Percentiles rank a stretch among this genome's conserved stretches.
These are phyloP conservation scores for Penicillium cinerascens DNA, from an alignment of 495 filamentous ascomycete genomes.

Conservation along the genomic window DNA sequence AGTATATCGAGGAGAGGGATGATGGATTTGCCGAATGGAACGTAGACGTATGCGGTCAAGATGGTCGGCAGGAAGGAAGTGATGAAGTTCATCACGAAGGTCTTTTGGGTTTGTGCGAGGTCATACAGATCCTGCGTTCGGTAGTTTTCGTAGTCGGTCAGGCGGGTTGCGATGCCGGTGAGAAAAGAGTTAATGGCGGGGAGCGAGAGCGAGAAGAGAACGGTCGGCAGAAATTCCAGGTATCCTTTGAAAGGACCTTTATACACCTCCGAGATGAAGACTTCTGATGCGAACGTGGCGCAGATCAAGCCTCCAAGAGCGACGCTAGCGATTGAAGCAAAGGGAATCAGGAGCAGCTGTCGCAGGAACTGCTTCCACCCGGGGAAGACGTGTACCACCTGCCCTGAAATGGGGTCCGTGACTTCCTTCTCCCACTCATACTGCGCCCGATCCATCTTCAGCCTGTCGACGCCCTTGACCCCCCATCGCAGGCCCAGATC, in stretches of 20 bases:
- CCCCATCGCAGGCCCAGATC: slow-evolving; percentile 92
- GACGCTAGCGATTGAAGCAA: slow-evolving; percentile 68
- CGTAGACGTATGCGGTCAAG: slow-evolving; percentile 92
- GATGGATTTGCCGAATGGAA: slow-evolving; percentile 81
- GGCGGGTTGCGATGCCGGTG: slow-evolving; percentile 66
- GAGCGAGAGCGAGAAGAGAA: slow-evolving; percentile 70
- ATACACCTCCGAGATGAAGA: slow-evolving; percentile 93
- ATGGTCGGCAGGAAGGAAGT: slow-evolving; percentile 90
- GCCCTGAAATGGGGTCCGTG: slow-evolving; percentile 78
- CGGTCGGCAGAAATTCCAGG: slow-evolving; percentile 80
- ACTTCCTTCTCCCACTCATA: slow-evolving; percentile 75
- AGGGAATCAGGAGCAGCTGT: slow-evolving; percentile 82
- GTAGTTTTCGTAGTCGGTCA: slow-evolving; percentile 89
- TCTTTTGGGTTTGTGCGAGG: slow-evolving; percentile 77
- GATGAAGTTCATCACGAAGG: slow-evolving; percentile 94
- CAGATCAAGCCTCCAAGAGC: slow-evolving; percentile 77
- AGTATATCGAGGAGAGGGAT: slow-evolving; percentile 83
- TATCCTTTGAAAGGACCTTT: slow-evolving; percentile 78
- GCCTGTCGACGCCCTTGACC: slow-evolving; percentile 74
- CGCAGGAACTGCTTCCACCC: slow-evolving; percentile 68
- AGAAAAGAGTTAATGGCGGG: slow-evolving; percentile 73
- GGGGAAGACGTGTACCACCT: slow-evolving; percentile 71
- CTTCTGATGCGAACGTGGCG: slow-evolving; percentile 81
- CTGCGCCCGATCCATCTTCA: slow-evolving; percentile 73
- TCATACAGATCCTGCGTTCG: slow-evolving; percentile 79